phyloP scores from a whole-genome alignment of 345 rosid species.

The Adansonia digitata region DNA sequence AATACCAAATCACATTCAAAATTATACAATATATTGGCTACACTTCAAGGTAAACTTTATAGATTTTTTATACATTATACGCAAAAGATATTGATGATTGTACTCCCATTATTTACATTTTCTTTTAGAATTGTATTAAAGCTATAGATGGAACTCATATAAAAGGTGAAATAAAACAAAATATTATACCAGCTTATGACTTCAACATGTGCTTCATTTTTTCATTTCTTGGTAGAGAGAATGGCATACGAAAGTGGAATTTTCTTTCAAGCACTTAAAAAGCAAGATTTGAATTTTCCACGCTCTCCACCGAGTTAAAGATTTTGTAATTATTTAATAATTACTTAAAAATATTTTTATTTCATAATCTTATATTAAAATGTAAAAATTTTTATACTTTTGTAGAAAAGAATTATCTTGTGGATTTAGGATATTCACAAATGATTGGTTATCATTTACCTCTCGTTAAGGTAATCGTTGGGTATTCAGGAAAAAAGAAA shows the following conservation, averaged over 20 bases:
- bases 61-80: background rate
- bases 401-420: background rate
- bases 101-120: background rate
- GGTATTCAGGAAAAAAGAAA: too few relatives aligned
- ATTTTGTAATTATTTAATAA: background rate
- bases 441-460: too few relatives aligned
- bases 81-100: background rate
- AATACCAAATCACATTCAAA: too few relatives aligned
- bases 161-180: background rate
- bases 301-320: fast-evolving
- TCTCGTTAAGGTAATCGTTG: too few relatives aligned
- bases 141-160: background rate
- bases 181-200: background rate
- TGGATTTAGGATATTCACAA: background rate
- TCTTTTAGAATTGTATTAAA: background rate
- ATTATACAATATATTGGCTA: too few relatives aligned
- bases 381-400: too few relatives aligned
- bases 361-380: background rate
- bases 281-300: background rate
- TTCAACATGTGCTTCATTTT: background rate
- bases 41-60: background rate
- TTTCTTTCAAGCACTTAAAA: background rate
- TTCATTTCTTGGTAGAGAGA: background rate
- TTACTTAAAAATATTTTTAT: background rate
- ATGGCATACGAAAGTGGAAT: background rate